Percentiles rank a stretch among this genome's conserved stretches.
Evolutionary conservation across 352 stramenopile species (phyloP).

Genomic region (Phytophthora palmivora): DNA sequence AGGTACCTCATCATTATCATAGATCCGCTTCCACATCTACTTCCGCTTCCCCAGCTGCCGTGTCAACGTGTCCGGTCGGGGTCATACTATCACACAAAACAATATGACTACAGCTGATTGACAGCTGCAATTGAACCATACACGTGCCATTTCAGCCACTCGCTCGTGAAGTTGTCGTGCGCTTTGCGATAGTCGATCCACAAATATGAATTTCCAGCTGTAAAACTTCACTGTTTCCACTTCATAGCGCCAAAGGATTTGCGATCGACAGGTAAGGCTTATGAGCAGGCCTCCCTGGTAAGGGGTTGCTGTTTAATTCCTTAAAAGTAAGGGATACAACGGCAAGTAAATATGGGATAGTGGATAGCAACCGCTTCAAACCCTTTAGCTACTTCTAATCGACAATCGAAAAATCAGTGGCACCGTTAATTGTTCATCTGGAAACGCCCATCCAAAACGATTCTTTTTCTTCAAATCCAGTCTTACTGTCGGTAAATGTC

Average conservation of each 20-base stretch:
- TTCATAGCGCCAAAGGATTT: conserved; percentile 4
- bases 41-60: conserved; percentile 10
- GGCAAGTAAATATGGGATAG: too few species aligned
- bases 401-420: too few species aligned
- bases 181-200: conserved; percentile 16
- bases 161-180: conserved; percentile 5
- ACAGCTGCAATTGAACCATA: conserved; percentile 8
- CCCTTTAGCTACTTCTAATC: too few species aligned
- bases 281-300: too few species aligned
- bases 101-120: conserved; percentile 1
- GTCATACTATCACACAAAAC: too few species aligned
- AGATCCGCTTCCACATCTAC: conserved; percentile 9
- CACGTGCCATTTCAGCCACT: conserved; percentile 1
- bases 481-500: too few species aligned
- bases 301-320: too few species aligned
- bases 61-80: conserved; percentile 11
- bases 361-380: too few species aligned
- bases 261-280: not conserved
- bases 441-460: too few species aligned
- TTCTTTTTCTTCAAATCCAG: too few species aligned
- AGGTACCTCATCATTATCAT: not conserved
- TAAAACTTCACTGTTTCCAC: conserved; percentile 12
- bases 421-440: too few species aligned
- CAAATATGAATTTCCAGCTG: conserved; percentile 13
- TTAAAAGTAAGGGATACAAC: too few species aligned